Base-by-base conservation (phyloP, 1,284 basidiomycete genomes). In the Heterobasidion occidentale region DNA sequence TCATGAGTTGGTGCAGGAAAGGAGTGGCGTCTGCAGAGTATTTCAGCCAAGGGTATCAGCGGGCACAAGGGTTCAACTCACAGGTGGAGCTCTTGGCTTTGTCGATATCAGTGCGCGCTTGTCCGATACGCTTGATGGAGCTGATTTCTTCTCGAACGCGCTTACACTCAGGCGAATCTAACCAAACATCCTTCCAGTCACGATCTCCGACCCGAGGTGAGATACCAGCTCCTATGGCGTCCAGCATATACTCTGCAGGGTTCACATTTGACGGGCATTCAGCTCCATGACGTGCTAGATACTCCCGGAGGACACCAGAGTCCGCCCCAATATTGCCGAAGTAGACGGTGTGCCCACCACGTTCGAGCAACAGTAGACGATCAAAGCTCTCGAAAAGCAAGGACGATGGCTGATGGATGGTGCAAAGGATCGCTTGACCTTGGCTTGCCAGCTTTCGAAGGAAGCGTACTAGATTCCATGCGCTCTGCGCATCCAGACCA, bases 381-480 rank as follows among this genome's bases (percentile, higher is more conserved):
- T 90, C 87, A 65, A 97, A 96, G 59, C 84, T 86, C 67, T 89
- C 84, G 64, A 90, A 89, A n/a, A 83, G 67, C 51, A 82, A 66
- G 19, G 79, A 75, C 1, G 79, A 81, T 27, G 89, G 88, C 65
- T 91, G 89, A 65, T 95, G 94, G 61, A 90, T 89, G 1, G 72
- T 73, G 79, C 89, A 73, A 72, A 88, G 59, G 79, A 88, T 88
- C 17, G 92, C 90, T 70, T 94, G 92, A 3, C 94, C 94, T 65
- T 86, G 84, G 62, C 88, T 82, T 4, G 92, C 91, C 36, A 96
- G 80, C 67, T 92, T 92, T 33, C 87, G 79, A 55, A 96, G 73
- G 74, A 96, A 90, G 34, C 89, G 84, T 48, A 94, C 83, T 52
- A 95, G 77, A 64, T 90, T 90, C 86, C 87, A 94, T 2, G 93